Conservation (phyloP, 148 eudicot species). For the Nepenthes mirabilis region DNA sequence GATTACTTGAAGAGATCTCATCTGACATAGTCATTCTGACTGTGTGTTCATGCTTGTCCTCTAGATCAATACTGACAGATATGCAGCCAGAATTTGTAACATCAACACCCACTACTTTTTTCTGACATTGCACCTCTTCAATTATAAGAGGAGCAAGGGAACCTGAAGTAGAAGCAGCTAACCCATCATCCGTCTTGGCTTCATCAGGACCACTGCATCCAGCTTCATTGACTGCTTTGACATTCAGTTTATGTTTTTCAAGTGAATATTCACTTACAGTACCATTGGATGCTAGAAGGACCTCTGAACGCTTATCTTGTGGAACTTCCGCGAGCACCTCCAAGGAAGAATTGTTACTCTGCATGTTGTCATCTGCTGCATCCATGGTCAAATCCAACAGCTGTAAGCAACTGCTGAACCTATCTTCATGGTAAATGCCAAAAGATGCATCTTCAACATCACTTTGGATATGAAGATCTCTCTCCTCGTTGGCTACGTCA, state of each 20-base stretch:
- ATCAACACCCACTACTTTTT: constrained; percentile 10
- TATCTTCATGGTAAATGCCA: constrained; percentile 24
- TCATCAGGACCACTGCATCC: constrained; percentile 14
- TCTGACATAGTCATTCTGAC: constrained; percentile 7
- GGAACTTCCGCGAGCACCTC: constrained; percentile 15
- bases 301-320: constrained; percentile 18
- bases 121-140: constrained; percentile 16
- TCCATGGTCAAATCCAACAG: constrained; percentile 21
- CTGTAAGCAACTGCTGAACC: constrained; percentile 60
- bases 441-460: constrained; percentile 24
- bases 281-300: constrained; percentile 15
- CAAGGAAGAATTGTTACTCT: constrained; percentile 13
- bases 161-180: constrained; percentile 14
- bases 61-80: constrained; percentile 9
- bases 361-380: constrained; percentile 11
- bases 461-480: constrained; percentile 10
- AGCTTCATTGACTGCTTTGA: constrained; percentile 11
- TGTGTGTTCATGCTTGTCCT: constrained; percentile 16
- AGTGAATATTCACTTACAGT: constrained; percentile 11
- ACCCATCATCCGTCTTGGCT: constrained; percentile 12
- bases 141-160: constrained; percentile 6
- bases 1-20: constrained; percentile 14
- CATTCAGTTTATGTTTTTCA: constrained; percentile 6
- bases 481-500: constrained; percentile 1
- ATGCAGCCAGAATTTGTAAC: constrained; percentile 9